Conservation (phyloP, 139 green algal species). For the Coelastrella sp. region DNA sequence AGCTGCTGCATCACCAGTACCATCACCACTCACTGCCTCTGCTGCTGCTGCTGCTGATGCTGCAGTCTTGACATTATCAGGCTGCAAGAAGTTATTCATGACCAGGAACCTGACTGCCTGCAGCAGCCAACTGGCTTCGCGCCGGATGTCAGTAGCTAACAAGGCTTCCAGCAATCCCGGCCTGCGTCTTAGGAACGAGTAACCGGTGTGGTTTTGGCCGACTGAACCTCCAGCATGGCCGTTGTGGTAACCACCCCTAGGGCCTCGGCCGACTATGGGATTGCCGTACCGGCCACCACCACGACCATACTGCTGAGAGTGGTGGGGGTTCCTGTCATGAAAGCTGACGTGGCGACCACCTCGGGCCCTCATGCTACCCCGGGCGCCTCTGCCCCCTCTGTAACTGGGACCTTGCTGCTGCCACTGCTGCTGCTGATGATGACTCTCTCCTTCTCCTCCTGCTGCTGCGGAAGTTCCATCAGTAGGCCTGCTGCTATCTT, state of each 20-base stretch:
- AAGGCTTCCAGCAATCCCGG: slow-evolving; percentile 30
- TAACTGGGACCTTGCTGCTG: background rate
- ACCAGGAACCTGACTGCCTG: slow-evolving; percentile 51
- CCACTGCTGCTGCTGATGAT: background rate
- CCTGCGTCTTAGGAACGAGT: background rate
- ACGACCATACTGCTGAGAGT: slow-evolving; percentile 9
- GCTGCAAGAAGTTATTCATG: slow-evolving; percentile 51
- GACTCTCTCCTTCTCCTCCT: no score
- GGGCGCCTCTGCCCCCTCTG: background rate
- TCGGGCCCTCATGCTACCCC: background rate
- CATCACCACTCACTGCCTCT: background rate
- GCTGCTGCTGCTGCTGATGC: slow-evolving; percentile 1
- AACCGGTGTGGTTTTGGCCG: background rate
- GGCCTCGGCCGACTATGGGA: no score
- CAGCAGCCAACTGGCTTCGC: slow-evolving; percentile 48
- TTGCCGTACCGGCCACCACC: background rate
- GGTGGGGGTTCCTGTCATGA: background rate
- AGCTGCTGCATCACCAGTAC: background rate
- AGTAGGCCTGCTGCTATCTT: no score
- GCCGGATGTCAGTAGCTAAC: slow-evolving; percentile 39
- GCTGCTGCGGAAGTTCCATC: no score
- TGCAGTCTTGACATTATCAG: background rate
- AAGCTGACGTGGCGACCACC: background rate
- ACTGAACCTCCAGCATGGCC: background rate
- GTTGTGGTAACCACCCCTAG: background rate